Percentiles rank a stretch among this genome's conserved stretches.
Conservation (phyloP, 2,329 filamentous ascomycete genomes). For the Phialophora macrospora region DNA sequence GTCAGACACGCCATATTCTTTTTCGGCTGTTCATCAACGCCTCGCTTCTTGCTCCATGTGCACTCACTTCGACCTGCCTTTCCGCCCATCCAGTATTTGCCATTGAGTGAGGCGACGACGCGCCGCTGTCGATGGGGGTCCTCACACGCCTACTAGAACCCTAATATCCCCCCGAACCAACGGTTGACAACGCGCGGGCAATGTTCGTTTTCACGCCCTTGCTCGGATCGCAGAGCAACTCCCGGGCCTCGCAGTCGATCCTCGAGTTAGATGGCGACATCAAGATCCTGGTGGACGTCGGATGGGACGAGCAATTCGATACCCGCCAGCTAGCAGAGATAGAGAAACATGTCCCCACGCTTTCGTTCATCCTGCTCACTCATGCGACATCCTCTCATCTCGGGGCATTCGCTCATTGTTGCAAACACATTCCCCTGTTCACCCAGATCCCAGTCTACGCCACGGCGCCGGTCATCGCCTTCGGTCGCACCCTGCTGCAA, state of each 20-base stretch:
- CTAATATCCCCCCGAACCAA: not conserved
- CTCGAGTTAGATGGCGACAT: conserved; percentile 95
- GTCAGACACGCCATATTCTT: conserved; percentile 10
- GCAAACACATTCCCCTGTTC: conserved; percentile 93
- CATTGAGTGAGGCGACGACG: conserved; percentile 4
- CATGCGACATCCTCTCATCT: conserved; percentile 91
- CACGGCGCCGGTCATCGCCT: conserved; percentile 87
- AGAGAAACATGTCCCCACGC: conserved; percentile 88
- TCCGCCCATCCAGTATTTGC: not conserved
- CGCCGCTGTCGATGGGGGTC: conserved; percentile 16
- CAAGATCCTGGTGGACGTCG: conserved; percentile 91
- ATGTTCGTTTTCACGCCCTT: conserved; percentile 98
- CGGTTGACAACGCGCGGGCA: conserved; percentile 10
- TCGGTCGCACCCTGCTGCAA: conserved; percentile 87
- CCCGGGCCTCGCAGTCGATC: conserved; percentile 88
- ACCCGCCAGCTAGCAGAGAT: conserved; percentile 80
- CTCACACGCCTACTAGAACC: not conserved
- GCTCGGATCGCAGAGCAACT: conserved; percentile 80
- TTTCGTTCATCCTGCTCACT: conserved; percentile 91
- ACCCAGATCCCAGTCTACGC: conserved; percentile 92
- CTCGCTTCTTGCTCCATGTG: not conserved
- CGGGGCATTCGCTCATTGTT: conserved; percentile 92
- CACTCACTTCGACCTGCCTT: not conserved
- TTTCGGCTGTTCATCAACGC: not conserved
- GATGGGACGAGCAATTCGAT: conserved; percentile 94